Evolutionary conservation across 352 stramenopile species (phyloP).

Genomic region (Blastocystis sp.): DNA sequence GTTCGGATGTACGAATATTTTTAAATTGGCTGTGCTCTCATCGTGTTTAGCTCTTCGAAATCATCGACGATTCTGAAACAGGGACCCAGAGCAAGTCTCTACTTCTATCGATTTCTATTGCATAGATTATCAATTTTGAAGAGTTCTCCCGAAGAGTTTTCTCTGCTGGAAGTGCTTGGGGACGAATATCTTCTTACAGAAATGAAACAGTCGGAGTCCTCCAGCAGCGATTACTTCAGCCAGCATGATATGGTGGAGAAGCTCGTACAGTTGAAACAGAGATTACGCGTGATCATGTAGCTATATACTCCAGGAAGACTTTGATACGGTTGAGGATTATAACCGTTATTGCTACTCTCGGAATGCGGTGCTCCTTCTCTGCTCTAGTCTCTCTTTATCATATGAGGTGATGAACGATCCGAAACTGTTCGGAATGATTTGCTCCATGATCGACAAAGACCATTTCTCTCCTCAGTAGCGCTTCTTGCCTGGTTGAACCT

Average conservation of each 20-base stretch:
- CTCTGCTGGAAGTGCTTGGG: not conserved
- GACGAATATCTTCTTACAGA: not conserved
- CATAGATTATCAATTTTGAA: not conserved
- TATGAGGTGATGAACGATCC: not conserved
- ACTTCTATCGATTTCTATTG: not conserved
- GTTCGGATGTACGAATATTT: not conserved
- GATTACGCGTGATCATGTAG: not conserved
- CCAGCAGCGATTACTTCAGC: not conserved
- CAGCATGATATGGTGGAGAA: not conserved
- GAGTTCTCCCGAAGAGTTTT: not conserved
- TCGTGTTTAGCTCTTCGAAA: not conserved
- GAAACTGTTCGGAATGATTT: not conserved
- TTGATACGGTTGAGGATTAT: not conserved
- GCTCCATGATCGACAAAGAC: not conserved
- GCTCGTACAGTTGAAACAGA: not conserved
- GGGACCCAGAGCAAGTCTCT: not conserved
- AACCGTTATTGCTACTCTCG: not conserved
- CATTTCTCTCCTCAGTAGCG: slow-evolving; percentile 27
- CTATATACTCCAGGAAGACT: slow-evolving; percentile 3
- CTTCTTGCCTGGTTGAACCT: not conserved
- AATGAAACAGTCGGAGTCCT: not conserved
- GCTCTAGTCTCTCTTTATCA: not conserved
- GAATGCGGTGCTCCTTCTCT: not conserved
- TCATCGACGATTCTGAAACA: not conserved
- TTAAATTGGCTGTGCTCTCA: not conserved